phyloP scores from a whole-genome alignment of 352 stramenopile genomes.

The Phytopythium vexans region DNA sequence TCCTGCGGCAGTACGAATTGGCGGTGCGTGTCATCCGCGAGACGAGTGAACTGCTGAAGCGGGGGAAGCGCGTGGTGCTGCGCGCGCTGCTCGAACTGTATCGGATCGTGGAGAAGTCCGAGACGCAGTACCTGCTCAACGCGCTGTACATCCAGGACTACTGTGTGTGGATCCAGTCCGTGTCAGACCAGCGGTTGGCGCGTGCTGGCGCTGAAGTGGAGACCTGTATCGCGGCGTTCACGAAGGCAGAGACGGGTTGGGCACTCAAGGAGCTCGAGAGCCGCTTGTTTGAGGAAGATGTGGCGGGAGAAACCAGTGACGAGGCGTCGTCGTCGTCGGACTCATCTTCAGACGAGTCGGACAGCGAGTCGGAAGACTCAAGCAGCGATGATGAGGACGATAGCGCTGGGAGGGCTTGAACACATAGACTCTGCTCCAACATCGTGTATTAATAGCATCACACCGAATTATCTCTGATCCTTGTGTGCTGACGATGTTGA shows the following conservation, averaged over 20 bases:
- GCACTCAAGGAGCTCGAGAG: constrained; percentile 70
- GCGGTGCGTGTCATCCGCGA: constrained; percentile 77
- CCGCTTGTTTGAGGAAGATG: constrained; percentile 40
- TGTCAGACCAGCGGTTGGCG: constrained; percentile 45
- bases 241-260: constrained; percentile 73
- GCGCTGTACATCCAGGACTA: constrained; percentile 95
- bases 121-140: constrained; percentile 97
- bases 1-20: constrained; percentile 92
- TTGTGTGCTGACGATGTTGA: background rate
- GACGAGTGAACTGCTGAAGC: constrained; percentile 78
- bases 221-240: constrained; percentile 30
- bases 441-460: constrained; percentile 31
- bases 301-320: constrained; percentile 11
- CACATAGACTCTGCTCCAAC: background rate
- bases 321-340: constrained; percentile 15
- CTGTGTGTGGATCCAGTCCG: constrained; percentile 81
- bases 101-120: constrained; percentile 91
- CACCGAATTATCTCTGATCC: background rate
- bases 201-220: constrained; percentile 33
- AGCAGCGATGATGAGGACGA: constrained; percentile 28
- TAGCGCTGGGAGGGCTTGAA: constrained; percentile 10
- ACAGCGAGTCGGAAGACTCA: constrained; percentile 15
- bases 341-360: constrained; percentile 21
- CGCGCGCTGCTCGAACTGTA: constrained; percentile 90
- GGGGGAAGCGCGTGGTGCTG: constrained; percentile 88